A percentile compares a stretch with the other conserved stretches of the same genome.
These are phyloP conservation scores for Hirsutella rhossiliensis DNA, from an alignment of 2,329 filamentous ascomycete genomes.

Conservation along the genomic window DNA sequence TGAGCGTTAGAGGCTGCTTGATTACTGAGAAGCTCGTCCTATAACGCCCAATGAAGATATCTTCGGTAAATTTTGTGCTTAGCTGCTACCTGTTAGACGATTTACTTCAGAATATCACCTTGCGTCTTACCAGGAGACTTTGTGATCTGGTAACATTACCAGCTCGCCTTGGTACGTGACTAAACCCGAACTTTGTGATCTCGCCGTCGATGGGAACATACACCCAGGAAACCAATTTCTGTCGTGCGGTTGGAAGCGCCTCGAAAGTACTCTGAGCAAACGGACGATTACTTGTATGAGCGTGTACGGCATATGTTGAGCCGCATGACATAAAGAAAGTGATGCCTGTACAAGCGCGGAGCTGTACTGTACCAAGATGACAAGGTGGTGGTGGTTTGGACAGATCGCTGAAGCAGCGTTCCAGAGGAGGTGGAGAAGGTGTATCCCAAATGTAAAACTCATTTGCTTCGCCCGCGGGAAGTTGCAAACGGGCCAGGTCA, in stretches of 20 bases:
- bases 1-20: background rate
- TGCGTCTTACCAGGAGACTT: conserved; percentile 1
- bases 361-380: conserved; percentile 1
- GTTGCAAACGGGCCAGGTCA: conserved; percentile 1
- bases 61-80: background rate
- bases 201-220: conserved; percentile 1
- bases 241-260: background rate
- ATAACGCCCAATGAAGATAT: conserved; percentile 1
- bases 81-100: conserved; percentile 1
- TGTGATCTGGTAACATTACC: background rate
- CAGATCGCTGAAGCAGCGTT: background rate
- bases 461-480: background rate
- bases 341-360: conserved; percentile 1
- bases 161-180: background rate
- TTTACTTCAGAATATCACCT: background rate
- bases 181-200: background rate
- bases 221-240: conserved; percentile 1
- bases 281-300: conserved; percentile 1
- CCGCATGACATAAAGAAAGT: conserved; percentile 1
- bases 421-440: conserved; percentile 1
- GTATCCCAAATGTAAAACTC: conserved; percentile 2
- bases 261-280: conserved; percentile 1
- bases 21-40: background rate
- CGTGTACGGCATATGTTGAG: conserved; percentile 1
- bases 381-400: background rate